These are phyloP conservation scores for Tremella yokohamensis DNA, from an alignment of 768 basidiomycete species.

Conservation along the genomic window DNA sequence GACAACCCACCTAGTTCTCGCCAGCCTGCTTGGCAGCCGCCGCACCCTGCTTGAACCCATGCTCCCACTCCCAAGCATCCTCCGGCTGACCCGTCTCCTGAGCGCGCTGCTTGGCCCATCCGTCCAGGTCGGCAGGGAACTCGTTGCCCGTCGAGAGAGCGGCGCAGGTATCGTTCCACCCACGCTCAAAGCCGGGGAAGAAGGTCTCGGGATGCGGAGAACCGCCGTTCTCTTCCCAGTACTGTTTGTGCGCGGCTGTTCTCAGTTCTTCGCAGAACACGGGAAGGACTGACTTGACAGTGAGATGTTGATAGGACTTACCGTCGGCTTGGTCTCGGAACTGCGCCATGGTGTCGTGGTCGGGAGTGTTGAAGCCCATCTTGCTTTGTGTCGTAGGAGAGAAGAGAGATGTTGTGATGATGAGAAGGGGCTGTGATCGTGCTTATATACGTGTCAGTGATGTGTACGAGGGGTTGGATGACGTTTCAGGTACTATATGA, in stretches of 20 bases:
- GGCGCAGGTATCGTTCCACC: constrained; percentile 67
- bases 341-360: constrained; percentile 1
- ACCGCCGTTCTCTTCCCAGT: constrained; percentile 59
- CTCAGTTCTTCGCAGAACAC: not conserved
- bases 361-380: not conserved
- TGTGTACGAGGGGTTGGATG: too few species aligned
- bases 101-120: constrained; percentile 57
- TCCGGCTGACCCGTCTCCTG: constrained; percentile 51
- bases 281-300: too few species aligned
- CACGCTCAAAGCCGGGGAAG: constrained; percentile 61
- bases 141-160: constrained; percentile 60
- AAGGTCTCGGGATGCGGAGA: constrained; percentile 68
- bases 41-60: constrained; percentile 63
- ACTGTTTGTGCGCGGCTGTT: constrained; percentile 52
- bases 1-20: too few species aligned
- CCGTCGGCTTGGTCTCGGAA: not conserved
- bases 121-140: constrained; percentile 62
- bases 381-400: too few species aligned
- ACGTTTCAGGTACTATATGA: too few species aligned
- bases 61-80: constrained; percentile 60
- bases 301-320: too few species aligned
- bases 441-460: too few species aligned
- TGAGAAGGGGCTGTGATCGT: too few species aligned
- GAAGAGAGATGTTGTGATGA: too few species aligned
- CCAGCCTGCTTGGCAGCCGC: constrained; percentile 15